These are phyloP conservation scores for Boletus rufocinnamomeus DNA, from an alignment of 768 basidiomycete species.

Conservation along the genomic window DNA sequence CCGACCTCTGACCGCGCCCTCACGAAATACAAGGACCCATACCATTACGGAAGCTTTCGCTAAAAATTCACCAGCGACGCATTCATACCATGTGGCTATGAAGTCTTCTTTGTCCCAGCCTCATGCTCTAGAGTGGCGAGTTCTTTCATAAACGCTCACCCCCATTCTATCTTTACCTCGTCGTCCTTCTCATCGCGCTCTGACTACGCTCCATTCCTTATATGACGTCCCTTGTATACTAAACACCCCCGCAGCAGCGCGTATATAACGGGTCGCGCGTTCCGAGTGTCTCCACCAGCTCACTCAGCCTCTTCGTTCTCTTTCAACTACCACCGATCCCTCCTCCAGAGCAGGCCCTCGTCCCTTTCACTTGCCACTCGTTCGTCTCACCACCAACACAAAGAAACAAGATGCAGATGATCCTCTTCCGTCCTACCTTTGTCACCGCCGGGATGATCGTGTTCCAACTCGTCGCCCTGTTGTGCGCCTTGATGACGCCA, in stretches of 20 bases:
- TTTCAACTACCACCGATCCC: not conserved
- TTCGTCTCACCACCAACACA: not conserved
- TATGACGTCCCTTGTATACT: slow-evolving; percentile 23
- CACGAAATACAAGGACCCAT: slow-evolving; percentile 16
- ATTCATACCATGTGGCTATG: not conserved
- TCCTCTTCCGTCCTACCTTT: slow-evolving; percentile 25
- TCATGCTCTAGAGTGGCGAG: not conserved
- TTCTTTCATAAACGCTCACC: not conserved
- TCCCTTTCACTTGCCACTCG: not conserved
- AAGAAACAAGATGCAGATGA: slow-evolving; percentile 19
- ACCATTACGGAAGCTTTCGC: not conserved
- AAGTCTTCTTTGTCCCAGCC: not conserved
- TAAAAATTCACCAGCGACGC: not conserved
- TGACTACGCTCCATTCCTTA: slow-evolving; percentile 3
- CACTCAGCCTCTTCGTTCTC: not conserved
- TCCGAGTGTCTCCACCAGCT: not conserved
- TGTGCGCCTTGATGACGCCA: slow-evolving; percentile 15
- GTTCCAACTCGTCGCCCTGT: slow-evolving; percentile 7
- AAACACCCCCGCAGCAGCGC: not conserved
- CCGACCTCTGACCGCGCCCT: not conserved
- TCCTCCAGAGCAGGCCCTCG: slow-evolving; percentile 22
- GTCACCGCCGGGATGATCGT: slow-evolving; percentile 10
- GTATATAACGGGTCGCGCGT: slow-evolving; percentile 11
- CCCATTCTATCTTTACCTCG: not conserved
- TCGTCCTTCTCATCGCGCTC: not conserved